phyloP scores from a whole-genome alignment of 2,329 filamentous ascomycete species.

The Neonectria faginata region DNA sequence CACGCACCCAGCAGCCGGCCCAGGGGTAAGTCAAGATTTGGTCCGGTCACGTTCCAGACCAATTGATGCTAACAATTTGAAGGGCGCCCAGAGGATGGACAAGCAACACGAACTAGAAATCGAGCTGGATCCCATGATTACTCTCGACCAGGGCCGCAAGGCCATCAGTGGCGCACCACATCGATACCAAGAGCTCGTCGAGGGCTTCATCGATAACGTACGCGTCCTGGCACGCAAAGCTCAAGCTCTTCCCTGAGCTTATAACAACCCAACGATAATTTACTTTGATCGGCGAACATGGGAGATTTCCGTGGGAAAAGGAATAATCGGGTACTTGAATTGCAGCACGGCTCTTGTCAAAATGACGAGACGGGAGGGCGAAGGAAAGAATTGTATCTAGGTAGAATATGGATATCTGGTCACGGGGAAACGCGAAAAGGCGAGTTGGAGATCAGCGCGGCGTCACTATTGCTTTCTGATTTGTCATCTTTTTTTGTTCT shows the following conservation, averaged over 20 bases:
- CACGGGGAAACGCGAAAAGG: constrained; percentile 24
- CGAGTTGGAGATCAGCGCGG: constrained; percentile 33
- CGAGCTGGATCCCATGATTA: constrained; percentile 73
- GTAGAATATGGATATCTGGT: constrained; percentile 27
- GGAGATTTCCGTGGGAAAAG: constrained; percentile 1
- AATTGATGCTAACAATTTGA: constrained; percentile 24
- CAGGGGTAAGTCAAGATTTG: constrained; percentile 52
- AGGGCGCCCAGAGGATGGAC: constrained; percentile 57
- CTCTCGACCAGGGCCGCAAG: constrained; percentile 74
- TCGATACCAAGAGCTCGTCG: constrained; percentile 75
- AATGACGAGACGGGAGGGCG: constrained; percentile 6
- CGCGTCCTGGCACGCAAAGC: constrained; percentile 66
- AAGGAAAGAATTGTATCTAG: constrained; percentile 25
- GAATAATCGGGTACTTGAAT: constrained; percentile 10
- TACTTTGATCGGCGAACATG: constrained; percentile 13
- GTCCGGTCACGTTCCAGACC: neutral
- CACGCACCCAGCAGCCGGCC: constrained; percentile 58
- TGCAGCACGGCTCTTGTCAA: constrained; percentile 5
- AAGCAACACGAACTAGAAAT: constrained; percentile 87
- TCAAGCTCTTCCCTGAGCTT: constrained; percentile 45
- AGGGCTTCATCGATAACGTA: constrained; percentile 81
- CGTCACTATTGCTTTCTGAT: constrained; percentile 31
- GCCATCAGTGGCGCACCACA: constrained; percentile 65
- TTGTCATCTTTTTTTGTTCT: constrained; percentile 20
- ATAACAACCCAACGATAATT: constrained; percentile 2